phyloP scores from a whole-genome alignment of 495 filamentous ascomycete species.

The Penicillium pulvis region DNA sequence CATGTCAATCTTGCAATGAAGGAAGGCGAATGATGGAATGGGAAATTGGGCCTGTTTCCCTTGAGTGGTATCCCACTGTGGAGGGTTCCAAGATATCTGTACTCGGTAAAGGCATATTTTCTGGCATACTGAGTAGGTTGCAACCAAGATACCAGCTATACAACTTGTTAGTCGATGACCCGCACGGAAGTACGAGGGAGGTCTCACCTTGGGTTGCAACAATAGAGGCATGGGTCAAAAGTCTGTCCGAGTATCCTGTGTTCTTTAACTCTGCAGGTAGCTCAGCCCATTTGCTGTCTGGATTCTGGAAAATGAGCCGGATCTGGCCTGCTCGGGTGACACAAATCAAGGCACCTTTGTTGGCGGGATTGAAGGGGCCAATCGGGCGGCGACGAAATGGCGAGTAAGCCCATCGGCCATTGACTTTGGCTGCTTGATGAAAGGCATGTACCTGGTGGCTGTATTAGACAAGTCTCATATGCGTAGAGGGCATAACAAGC shows the following conservation, averaged over 20 bases:
- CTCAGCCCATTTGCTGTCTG: conserved; percentile 67
- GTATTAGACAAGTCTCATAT: conserved; percentile 12
- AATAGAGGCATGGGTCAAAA: conserved; percentile 79
- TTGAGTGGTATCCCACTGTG: conserved; percentile 40
- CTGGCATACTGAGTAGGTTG: conserved; percentile 64
- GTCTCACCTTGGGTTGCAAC: conserved; percentile 67
- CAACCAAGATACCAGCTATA: conserved; percentile 60
- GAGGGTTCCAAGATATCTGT: conserved; percentile 49
- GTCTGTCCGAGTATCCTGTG: conserved; percentile 64
- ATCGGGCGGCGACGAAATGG: conserved; percentile 49
- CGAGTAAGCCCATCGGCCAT: conserved; percentile 55
- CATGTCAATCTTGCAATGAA: conserved; percentile 44
- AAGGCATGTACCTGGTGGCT: conserved; percentile 49
- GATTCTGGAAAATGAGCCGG: conserved; percentile 69
- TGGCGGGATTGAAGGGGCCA: conserved; percentile 68
- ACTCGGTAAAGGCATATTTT: conserved; percentile 67
- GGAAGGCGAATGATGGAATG: conserved; percentile 45
- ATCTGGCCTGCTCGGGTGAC: conserved; percentile 71
- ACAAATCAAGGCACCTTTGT: conserved; percentile 68
- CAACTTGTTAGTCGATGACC: conserved; percentile 2
- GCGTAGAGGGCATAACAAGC: conserved; percentile 8
- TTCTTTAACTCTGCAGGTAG: conserved; percentile 68
- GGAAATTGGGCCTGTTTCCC: conserved; percentile 41
- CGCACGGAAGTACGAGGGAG: background rate
- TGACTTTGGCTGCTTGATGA: conserved; percentile 50